A percentile compares a stretch with the other conserved stretches of the same genome.
phyloP scores from a whole-genome alignment of 495 filamentous ascomycete species.

The Xylaria intraflava region DNA sequence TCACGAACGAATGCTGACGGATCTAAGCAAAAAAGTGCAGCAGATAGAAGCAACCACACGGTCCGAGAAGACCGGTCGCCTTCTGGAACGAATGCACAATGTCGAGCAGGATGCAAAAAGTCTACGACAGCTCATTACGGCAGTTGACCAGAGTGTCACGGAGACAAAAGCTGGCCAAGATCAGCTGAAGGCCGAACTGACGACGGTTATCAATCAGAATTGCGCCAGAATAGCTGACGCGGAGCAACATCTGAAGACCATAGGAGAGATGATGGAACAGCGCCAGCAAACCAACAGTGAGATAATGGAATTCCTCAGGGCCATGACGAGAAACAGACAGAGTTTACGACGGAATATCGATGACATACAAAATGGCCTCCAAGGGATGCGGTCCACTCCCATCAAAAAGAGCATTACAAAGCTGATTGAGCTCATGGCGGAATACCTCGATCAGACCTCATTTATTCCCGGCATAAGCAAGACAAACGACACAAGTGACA shows the following conservation, averaged over 20 bases:
- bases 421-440: not conserved
- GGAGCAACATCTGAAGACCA: not conserved
- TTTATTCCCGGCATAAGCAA: not conserved
- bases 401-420: not conserved
- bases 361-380: not conserved
- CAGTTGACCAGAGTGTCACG: not conserved
- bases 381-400: not conserved
- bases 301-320: not conserved
- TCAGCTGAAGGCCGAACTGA: not conserved
- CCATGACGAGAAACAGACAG: not conserved
- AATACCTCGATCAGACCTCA: not conserved
- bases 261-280: not conserved
- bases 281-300: not conserved
- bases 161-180: not conserved
- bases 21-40: not conserved
- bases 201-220: not conserved
- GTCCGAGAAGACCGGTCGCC: not conserved
- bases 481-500: not conserved
- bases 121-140: not conserved
- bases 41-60: not conserved
- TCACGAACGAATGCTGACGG: not conserved
- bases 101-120: not conserved
- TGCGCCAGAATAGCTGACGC: not conserved
- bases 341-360: not conserved
- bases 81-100: not conserved